Base-by-base conservation (phyloP, 176 grass and related monocot species). In the Canna indica region DNA sequence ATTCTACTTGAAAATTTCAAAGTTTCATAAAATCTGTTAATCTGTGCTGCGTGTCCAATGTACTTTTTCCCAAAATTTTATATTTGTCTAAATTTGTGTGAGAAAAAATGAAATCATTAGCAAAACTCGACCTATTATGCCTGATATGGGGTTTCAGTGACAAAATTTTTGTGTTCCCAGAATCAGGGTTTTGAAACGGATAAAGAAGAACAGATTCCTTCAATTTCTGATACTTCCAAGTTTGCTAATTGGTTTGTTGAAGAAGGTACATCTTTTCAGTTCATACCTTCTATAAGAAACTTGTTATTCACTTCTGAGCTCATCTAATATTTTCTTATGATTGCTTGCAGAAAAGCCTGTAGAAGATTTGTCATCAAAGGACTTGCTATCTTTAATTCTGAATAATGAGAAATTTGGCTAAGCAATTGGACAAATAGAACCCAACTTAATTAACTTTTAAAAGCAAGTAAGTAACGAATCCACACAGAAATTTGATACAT, bases 181-280 rank as follows among this genome's bases (percentile, higher is more conserved):
- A 83, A 70, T 80, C 56, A 83, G 44, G 69, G 69, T 74, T 7
- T 70, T 65, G 84, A 88, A 81, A 44, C 64, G 56, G 76, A n/a
- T n/a, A n/a, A 86, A 22, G 56, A 70, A 34, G 73, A 71, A 68
- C 67, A 47, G 53, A 53, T 50, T 66, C 74, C 78, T 67, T 73
- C 75, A 56, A 53, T 87, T 58, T 67, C 86, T 67, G 93, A 91
- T 90, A 83, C 88, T 71, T 96, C 93, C 61, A 96, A 96, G 81
- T 96, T 96, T 71, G 79, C 93, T 83, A 68, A 10, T 66, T 96
- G 93, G 88, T 96, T 91, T 70, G 36, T 34, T 48, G 70, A 91
- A 73, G 85, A 88, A 88, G 93, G 93, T 96, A 85, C 71, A 36
- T 33, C 35, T 36, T 35, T 35, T 28, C 42, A 47, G 15, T 59